phyloP scores from a whole-genome alignment of 441 rosid genomes.

The Populus hybrid region DNA sequence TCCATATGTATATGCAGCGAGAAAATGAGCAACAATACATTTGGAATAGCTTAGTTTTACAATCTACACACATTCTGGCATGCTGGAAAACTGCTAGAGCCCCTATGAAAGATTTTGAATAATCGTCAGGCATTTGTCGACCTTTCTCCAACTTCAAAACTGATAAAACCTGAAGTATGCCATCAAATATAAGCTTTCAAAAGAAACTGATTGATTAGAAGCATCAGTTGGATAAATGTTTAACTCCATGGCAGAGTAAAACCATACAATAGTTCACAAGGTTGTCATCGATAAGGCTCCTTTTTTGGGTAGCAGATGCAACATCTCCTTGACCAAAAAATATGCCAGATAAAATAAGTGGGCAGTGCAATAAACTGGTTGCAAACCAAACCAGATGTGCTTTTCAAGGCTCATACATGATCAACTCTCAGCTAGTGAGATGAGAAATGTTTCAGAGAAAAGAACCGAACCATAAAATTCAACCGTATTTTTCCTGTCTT shows the following conservation, averaged over 20 bases:
- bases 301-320: neutral
- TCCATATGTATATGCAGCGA: neutral
- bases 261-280: neutral
- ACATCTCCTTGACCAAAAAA: neutral
- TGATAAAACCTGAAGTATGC: constrained; percentile 52
- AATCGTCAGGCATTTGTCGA: constrained; percentile 70
- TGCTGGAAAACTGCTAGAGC: constrained; percentile 82
- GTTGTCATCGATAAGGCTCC: neutral
- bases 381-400: neutral
- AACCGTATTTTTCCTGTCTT: neutral
- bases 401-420: neutral
- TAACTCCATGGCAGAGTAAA: neutral
- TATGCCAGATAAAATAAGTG: neutral
- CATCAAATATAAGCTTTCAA: neutral
- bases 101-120: constrained; percentile 59
- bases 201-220: neutral
- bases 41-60: neutral
- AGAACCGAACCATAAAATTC: neutral
- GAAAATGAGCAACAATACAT: neutral
- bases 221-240: neutral
- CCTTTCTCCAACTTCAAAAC: constrained; percentile 74
- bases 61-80: constrained; percentile 55
- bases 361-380: neutral
- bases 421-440: neutral
- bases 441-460: neutral